phyloP scores from a whole-genome alignment of 1,284 basidiomycete genomes.

The Melanopsichium pennsylvanicum region DNA sequence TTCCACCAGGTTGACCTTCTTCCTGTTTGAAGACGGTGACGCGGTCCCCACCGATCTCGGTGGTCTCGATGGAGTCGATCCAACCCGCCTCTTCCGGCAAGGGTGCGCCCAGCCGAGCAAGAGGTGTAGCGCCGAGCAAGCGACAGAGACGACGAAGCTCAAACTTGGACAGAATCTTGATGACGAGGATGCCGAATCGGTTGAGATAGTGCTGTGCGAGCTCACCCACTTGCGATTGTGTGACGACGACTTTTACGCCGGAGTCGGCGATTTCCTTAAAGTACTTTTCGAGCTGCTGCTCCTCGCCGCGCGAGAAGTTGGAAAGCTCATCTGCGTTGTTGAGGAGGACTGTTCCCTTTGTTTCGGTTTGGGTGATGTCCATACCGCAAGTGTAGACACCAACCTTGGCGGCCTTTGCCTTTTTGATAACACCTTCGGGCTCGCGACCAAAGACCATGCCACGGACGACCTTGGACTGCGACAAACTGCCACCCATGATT shows the following conservation, averaged over 20 bases:
- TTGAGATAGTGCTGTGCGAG: slow-evolving; percentile 97
- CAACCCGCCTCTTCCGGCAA: slow-evolving; percentile 94
- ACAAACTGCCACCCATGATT: slow-evolving; percentile 90
- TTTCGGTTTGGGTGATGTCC: slow-evolving; percentile 95
- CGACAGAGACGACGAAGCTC: slow-evolving; percentile 92
- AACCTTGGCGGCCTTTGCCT: slow-evolving; percentile 69
- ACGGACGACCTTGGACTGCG: slow-evolving; percentile 84
- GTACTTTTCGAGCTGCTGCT: slow-evolving; percentile 69
- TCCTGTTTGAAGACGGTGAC: slow-evolving; percentile 92
- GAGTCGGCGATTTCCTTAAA: slow-evolving; percentile 95
- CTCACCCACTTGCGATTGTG: slow-evolving; percentile 90
- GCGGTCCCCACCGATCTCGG: slow-evolving; percentile 96
- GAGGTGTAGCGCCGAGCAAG: slow-evolving; percentile 92
- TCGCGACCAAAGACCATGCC: slow-evolving; percentile 99
- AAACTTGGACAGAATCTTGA: slow-evolving; percentile 98
- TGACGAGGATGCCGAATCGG: slow-evolving; percentile 88
- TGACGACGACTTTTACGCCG: slow-evolving; percentile 91
- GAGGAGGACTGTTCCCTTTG: slow-evolving; percentile 96
- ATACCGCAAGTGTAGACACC: slow-evolving; percentile 92
- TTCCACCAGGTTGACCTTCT: slow-evolving; percentile 64
- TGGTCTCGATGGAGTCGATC: slow-evolving; percentile 92
- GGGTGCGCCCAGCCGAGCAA: slow-evolving; percentile 93
- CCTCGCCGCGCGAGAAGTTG: slow-evolving; percentile 91
- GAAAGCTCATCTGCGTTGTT: slow-evolving; percentile 93
- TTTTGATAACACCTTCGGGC: slow-evolving; percentile 84